These are phyloP conservation scores for Cystobasidium tubakii DNA, from an alignment of 768 basidiomycete genomes.

Conservation along the genomic window DNA sequence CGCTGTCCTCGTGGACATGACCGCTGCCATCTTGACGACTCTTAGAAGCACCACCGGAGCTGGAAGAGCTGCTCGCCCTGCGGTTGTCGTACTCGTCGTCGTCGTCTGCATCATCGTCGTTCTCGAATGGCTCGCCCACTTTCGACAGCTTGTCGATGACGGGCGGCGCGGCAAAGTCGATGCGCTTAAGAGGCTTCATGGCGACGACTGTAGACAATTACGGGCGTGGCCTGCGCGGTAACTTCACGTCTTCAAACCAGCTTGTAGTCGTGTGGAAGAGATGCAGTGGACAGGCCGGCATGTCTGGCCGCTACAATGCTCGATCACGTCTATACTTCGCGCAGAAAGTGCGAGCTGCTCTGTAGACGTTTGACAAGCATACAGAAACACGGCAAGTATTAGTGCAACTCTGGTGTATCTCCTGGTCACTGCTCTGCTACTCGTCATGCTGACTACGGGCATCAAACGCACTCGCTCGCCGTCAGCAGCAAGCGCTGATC, in stretches of 20 bases:
- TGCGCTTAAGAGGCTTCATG: conserved; percentile 31
- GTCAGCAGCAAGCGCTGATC: not conserved
- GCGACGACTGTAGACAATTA: not conserved
- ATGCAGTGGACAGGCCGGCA: not conserved
- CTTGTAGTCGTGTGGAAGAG: not conserved
- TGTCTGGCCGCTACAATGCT: too few species aligned
- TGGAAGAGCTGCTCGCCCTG: not conserved
- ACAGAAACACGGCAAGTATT: not conserved
- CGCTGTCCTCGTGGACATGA: not conserved
- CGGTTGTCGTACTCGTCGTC: not conserved
- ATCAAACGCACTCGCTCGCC: conserved; percentile 5
- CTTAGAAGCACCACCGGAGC: not conserved
- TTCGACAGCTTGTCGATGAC: conserved; percentile 26
- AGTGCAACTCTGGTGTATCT: not conserved
- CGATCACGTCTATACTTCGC: too few species aligned
- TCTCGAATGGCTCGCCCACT: conserved; percentile 10
- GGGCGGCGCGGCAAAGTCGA: conserved; percentile 32
- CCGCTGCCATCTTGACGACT: not conserved
- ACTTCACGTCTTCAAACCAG: not conserved
- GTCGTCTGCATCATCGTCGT: conserved; percentile 22
- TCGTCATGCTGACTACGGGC: not conserved
- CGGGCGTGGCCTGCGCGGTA: not conserved
- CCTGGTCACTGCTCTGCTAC: not conserved
- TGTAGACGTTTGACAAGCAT: not conserved
- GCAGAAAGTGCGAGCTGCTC: too few species aligned